phyloP scores from a whole-genome alignment of 805 yeast species.

The Candida silvicultrix region DNA sequence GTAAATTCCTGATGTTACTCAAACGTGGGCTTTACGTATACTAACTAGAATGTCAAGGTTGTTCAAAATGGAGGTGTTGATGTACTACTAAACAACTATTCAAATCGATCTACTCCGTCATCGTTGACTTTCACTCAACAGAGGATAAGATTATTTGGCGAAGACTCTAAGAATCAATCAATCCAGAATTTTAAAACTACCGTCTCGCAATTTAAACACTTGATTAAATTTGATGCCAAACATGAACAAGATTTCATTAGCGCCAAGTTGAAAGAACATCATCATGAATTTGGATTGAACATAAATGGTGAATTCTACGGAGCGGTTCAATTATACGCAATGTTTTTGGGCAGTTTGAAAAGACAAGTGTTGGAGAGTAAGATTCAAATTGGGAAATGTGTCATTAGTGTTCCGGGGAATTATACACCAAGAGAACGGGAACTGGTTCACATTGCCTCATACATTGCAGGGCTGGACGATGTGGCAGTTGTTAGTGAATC shows the following conservation, averaged over 20 bases:
- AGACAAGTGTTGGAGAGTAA: constrained; percentile 16
- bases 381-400: constrained; percentile 51
- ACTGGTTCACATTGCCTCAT: constrained; percentile 75
- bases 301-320: constrained; percentile 64
- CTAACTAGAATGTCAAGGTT: constrained; percentile 22
- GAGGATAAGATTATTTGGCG: constrained; percentile 74
- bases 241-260: constrained; percentile 36
- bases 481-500: constrained; percentile 80
- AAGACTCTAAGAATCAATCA: constrained; percentile 74
- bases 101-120: constrained; percentile 73
- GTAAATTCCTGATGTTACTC: neutral
- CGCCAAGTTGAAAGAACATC: constrained; percentile 35
- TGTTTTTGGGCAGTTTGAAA: constrained; percentile 73
- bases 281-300: constrained; percentile 54
- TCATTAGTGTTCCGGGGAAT: constrained; percentile 79
- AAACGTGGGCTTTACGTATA: neutral
- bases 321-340: constrained; percentile 66
- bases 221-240: constrained; percentile 59
- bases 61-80: constrained; percentile 86
- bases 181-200: constrained; percentile 77
- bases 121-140: constrained; percentile 50
- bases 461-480: constrained; percentile 77
- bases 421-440: constrained; percentile 77
- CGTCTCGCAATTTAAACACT: constrained; percentile 70
- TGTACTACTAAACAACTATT: constrained; percentile 79